phyloP scores from a whole-genome alignment of 768 basidiomycete species.

The Lactarius evosmus region DNA sequence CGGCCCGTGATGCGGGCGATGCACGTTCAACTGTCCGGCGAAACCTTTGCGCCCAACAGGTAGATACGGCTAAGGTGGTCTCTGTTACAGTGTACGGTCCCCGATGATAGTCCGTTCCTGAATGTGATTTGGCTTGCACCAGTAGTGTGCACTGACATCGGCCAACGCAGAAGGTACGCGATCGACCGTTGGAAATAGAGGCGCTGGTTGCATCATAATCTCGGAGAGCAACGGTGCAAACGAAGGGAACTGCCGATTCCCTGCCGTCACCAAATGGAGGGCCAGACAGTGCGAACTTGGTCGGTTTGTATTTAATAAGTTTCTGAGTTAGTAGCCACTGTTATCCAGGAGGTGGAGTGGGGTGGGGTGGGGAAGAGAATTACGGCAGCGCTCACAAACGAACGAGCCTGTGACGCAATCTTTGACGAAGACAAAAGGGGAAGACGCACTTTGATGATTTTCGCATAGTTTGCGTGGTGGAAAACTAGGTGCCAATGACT shows the following conservation, averaged over 20 bases:
- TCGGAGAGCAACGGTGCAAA: not conserved
- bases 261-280: not conserved
- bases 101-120: not conserved
- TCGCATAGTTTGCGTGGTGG: not conserved
- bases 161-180: not conserved
- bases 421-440: not conserved
- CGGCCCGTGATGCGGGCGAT: not conserved
- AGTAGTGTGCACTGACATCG: not conserved
- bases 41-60: not conserved
- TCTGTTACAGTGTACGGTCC: not conserved
- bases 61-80: not conserved
- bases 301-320: no score
- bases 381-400: not conserved
- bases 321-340: not conserved
- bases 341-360: not conserved
- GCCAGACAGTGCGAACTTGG: not conserved
- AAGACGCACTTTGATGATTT: not conserved
- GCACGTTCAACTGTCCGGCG: not conserved
- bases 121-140: not conserved
- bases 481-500: not conserved
- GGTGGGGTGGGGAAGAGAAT: no score
- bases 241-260: not conserved
- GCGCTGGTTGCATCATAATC: not conserved
- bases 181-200: not conserved
- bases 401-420: not conserved